Evolutionary conservation across 345 rosid species (phyloP), one percentile per base, ranked within the genome.

Genomic region (Punica granatum): DNA sequence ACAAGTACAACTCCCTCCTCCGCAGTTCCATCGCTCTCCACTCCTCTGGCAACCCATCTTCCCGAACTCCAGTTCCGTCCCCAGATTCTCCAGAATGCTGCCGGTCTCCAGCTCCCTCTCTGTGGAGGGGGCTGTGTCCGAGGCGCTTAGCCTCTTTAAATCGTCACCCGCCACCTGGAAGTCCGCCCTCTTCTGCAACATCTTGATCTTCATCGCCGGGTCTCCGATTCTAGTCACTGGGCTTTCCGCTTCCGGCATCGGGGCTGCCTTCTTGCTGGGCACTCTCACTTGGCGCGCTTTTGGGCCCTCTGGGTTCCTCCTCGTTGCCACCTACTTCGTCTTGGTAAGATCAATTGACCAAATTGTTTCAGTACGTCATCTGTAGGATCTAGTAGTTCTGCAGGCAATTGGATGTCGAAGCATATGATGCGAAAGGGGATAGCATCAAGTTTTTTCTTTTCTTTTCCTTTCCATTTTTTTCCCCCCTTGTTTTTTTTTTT

Each of bases 251-350:
- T 74, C 90, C 7, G 99, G 99, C 28, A 89, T 91, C 71, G 72
- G 71, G 28, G 95, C 97, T 18, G 99, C 99, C 1, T 94, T 89
- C 73, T 72, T 91, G 79, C 83, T 94, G 59, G 98, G 93, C 7
- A 86, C 90, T 70, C 88, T 94, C 69, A 89, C 96, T 66, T 94
- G 99, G 99, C 89, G 99, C 30, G 96, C 99, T 65, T 94, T 89
- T 68, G 92, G 92, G 10, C 78, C 95, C 34, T 74, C 93, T 59
- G 99, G 93, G 10, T 94, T 89, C 46, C 90, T 91, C 31, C 86
- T 92, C 28, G 98, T 90, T 58, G 97, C 97, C 67, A 61, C 83
- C 62, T 90, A 88, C 76, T 92, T 90, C 73, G 81, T 81, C 63
- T 36, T 81, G 15, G 85, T 78, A 68, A 75, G 82, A n/a, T n/a